Percentiles rank a stretch among this genome's conserved stretches.
These are phyloP conservation scores for Suhomyces anneliseae DNA, from an alignment of 1,139 yeast genomes.

Conservation along the genomic window DNA sequence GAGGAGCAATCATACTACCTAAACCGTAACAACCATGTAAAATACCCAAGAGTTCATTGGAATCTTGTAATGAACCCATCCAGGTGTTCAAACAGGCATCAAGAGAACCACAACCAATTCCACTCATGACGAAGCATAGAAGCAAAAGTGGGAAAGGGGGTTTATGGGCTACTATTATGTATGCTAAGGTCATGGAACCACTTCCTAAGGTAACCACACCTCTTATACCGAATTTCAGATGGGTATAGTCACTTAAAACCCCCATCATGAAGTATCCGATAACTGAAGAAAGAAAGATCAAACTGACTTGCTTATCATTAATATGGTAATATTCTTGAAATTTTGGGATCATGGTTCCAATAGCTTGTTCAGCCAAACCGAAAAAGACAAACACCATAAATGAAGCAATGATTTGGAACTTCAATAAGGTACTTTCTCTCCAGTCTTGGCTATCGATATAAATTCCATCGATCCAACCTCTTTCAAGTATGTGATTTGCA, in stretches of 20 bases:
- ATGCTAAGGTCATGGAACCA: conserved; percentile 31
- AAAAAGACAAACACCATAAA: conserved; percentile 42
- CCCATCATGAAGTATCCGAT: conserved; percentile 45
- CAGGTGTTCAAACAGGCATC: conserved; percentile 63
- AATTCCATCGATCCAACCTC: conserved; percentile 13
- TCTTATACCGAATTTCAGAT: conserved; percentile 33
- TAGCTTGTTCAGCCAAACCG: conserved; percentile 59
- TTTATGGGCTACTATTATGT: conserved; percentile 25
- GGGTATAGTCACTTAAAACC: conserved; percentile 31
- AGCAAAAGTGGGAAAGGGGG: conserved; percentile 42
- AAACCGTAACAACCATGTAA: conserved; percentile 70
- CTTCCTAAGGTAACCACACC: conserved; percentile 41
- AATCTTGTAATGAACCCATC: conserved; percentile 55
- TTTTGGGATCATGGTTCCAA: conserved; percentile 56
- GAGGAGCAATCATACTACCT: conserved; percentile 68
- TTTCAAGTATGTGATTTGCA: neutral
- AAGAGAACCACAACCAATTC: conserved; percentile 59
- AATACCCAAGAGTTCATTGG: conserved; percentile 64
- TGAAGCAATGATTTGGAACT: conserved; percentile 41
- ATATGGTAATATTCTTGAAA: conserved; percentile 46
- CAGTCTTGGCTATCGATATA: conserved; percentile 42
- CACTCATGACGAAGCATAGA: conserved; percentile 42
- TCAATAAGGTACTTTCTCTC: conserved; percentile 34
- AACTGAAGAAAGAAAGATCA: conserved; percentile 35
- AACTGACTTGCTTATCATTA: conserved; percentile 40